phyloP scores from a whole-genome alignment of 1,139 yeast genomes.

The Kurtzmaniella quercitrusa region DNA sequence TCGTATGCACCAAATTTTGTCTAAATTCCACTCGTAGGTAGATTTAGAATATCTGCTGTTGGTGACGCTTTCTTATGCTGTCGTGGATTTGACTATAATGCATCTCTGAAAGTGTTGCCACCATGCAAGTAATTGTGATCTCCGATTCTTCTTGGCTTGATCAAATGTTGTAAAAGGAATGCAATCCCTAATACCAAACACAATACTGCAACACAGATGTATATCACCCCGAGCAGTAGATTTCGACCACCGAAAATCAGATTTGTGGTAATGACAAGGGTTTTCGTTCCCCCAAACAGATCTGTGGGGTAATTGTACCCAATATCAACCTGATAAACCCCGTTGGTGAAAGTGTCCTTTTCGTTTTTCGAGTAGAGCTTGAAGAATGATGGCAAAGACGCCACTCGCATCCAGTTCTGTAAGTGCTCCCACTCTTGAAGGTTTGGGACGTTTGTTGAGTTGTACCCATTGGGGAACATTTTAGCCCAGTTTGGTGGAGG shows the following conservation, averaged over 20 bases:
- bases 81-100: too few relatives aligned
- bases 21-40: too few relatives aligned
- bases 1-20: too few relatives aligned
- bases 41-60: too few relatives aligned
- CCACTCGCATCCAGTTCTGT: slow-evolving; percentile 85
- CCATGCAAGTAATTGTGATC: slow-evolving; percentile 40
- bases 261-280: slow-evolving; percentile 62
- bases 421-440: slow-evolving; percentile 31
- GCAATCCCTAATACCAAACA: slow-evolving; percentile 44
- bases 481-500: slow-evolving; percentile 97
- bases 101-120: slow-evolving; percentile 7
- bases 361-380: slow-evolving; percentile 61
- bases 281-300: slow-evolving; percentile 66
- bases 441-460: slow-evolving; percentile 79
- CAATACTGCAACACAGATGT: slow-evolving; percentile 59
- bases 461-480: slow-evolving; percentile 85
- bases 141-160: slow-evolving; percentile 43
- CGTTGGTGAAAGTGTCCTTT: slow-evolving; percentile 45
- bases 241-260: slow-evolving; percentile 70
- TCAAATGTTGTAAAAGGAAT: slow-evolving; percentile 43
- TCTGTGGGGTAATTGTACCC: slow-evolving; percentile 68
- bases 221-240: slow-evolving; percentile 61
- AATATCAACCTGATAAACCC: slow-evolving; percentile 56
- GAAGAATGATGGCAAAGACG: slow-evolving; percentile 67
- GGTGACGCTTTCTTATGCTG: too few relatives aligned